These are phyloP conservation scores for Colletotrichum higginsianum DNA, from an alignment of 2,329 filamentous ascomycete genomes.

Conservation along the genomic window DNA sequence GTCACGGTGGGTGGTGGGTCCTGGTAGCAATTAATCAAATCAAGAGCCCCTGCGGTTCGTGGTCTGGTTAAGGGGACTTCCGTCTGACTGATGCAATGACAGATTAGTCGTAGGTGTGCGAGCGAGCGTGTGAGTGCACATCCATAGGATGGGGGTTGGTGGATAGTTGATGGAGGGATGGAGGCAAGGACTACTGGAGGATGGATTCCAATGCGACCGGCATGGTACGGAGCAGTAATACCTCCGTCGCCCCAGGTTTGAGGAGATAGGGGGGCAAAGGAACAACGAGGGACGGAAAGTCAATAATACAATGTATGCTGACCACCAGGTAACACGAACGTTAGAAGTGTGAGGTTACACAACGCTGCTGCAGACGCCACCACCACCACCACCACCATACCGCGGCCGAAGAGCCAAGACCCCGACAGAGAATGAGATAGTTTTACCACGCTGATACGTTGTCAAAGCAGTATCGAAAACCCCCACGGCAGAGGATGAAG, in stretches of 20 bases:
- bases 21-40: conserved; percentile 25
- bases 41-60: conserved; percentile 30
- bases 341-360: conserved; percentile 33
- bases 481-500: conserved; percentile 19
- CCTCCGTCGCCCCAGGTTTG: conserved; percentile 8
- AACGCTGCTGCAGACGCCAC: conserved; percentile 32
- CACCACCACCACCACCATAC: conserved; percentile 27
- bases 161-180: conserved; percentile 17
- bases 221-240: conserved; percentile 27
- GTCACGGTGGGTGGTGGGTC: conserved; percentile 36
- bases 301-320: conserved; percentile 22
- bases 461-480: conserved; percentile 7
- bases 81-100: conserved; percentile 35
- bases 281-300: conserved; percentile 17
- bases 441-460: conserved; percentile 7
- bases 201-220: conserved; percentile 37
- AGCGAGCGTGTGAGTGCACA: conserved; percentile 13
- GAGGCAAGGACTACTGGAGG: conserved; percentile 10
- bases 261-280: conserved; percentile 16
- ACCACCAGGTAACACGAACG: conserved; percentile 32
- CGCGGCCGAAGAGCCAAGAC: conserved; percentile 35
- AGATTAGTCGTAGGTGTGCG: conserved; percentile 24
- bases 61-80: conserved; percentile 27
- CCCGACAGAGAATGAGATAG: conserved; percentile 17
- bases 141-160: conserved; percentile 34